phyloP scores from a whole-genome alignment of 2,329 filamentous ascomycete genomes.

The Talaromyces pinophilus region DNA sequence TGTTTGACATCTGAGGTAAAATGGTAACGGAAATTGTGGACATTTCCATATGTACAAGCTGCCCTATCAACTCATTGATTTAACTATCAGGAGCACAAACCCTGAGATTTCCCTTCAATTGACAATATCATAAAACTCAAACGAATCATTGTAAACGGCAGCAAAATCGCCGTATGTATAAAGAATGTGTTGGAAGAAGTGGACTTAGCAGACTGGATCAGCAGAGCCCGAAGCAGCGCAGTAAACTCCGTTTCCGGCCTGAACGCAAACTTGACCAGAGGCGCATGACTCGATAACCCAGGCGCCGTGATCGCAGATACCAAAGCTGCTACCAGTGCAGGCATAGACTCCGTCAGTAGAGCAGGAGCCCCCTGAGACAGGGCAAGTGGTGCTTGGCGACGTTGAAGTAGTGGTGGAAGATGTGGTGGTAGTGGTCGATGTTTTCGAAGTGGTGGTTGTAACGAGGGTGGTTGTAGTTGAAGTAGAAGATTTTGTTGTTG shows the following conservation, averaged over 20 bases:
- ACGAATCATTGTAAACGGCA: background rate
- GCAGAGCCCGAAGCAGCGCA: slow-evolving; percentile 6
- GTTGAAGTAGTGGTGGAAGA: slow-evolving; percentile 1
- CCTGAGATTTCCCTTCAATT: background rate
- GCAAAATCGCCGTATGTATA: no score
- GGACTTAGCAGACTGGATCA: background rate
- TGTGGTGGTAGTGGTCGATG: slow-evolving; percentile 9
- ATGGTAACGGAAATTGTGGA: background rate
- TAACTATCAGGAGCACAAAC: background rate
- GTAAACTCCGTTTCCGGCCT: slow-evolving; percentile 15
- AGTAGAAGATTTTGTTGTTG: background rate
- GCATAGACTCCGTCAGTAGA: slow-evolving; percentile 9
- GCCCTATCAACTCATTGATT: background rate
- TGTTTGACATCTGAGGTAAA: background rate
- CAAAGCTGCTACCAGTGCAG: slow-evolving; percentile 17
- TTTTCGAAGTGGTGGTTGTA: background rate
- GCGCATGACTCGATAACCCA: slow-evolving; percentile 21
- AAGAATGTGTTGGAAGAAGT: background rate
- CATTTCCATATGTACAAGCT: slow-evolving; percentile 4
- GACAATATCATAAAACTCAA: background rate
- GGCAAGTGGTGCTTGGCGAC: slow-evolving; percentile 7
- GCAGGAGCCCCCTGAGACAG: slow-evolving; percentile 8
- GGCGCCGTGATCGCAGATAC: slow-evolving; percentile 13
- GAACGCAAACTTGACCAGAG: slow-evolving; percentile 15
- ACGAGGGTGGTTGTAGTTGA: background rate